These are phyloP conservation scores for Phalaenopsis equestris DNA, from an alignment of 106 monocot species.

Conservation along the genomic window DNA sequence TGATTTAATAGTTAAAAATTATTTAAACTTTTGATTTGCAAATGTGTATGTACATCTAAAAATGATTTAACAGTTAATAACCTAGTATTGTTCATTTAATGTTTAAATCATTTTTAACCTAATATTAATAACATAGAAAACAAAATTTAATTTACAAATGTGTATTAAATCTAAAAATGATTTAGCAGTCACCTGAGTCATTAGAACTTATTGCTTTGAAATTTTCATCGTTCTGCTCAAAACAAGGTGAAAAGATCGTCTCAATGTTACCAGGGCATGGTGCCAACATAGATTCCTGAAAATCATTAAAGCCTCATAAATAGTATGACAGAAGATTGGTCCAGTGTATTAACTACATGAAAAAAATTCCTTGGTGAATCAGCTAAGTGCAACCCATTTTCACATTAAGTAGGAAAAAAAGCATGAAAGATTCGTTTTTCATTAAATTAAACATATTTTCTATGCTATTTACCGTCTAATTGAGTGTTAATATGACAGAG, in stretches of 20 bases:
- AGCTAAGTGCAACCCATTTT: neutral
- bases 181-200: slow-evolving; percentile 24
- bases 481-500: neutral
- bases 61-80: too few relatives aligned
- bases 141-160: neutral
- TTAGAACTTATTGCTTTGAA: slow-evolving; percentile 14
- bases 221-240: slow-evolving; percentile 15
- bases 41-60: too few relatives aligned
- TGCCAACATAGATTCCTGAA: slow-evolving; percentile 29
- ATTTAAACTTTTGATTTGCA: too few relatives aligned
- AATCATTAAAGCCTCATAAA: neutral
- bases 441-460: neutral
- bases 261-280: slow-evolving; percentile 18
- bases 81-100: too few relatives aligned
- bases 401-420: neutral
- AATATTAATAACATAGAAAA: neutral
- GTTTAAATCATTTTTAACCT: too few relatives aligned
- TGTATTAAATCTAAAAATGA: neutral
- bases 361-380: neutral
- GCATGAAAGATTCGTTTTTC: neutral
- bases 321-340: neutral
- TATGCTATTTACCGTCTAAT: neutral
- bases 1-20: too few relatives aligned
- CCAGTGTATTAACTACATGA: neutral
- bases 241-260: slow-evolving; percentile 36